These are phyloP conservation scores for Sanguinoderma infundibulare DNA, from an alignment of 1,284 basidiomycete species.

Conservation along the genomic window DNA sequence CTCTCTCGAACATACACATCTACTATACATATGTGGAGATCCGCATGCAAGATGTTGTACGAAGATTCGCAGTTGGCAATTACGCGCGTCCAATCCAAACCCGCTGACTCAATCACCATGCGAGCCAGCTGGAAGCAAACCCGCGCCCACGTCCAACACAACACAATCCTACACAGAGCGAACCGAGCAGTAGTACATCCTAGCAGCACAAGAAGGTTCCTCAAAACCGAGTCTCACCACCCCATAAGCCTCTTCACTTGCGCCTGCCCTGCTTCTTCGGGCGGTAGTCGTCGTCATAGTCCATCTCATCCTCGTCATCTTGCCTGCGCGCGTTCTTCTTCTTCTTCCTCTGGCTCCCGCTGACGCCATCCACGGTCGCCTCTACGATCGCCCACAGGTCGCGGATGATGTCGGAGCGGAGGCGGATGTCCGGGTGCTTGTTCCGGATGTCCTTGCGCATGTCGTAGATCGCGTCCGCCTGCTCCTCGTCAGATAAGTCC, in stretches of 20 bases:
- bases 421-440: constrained; percentile 61
- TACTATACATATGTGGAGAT: too few species aligned
- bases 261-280: background rate
- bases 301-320: constrained; percentile 22
- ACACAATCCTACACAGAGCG: background rate
- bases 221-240: too few species aligned
- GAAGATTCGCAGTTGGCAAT: too few species aligned
- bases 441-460: constrained; percentile 59
- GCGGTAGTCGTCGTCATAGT: constrained; percentile 8
- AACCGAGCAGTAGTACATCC: background rate
- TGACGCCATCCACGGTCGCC: constrained; percentile 25
- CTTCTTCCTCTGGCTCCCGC: constrained; percentile 16
- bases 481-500: constrained; percentile 42
- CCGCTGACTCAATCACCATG: too few species aligned
- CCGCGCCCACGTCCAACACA: background rate
- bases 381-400: constrained; percentile 61
- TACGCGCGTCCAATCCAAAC: too few species aligned
- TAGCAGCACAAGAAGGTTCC: too few species aligned
- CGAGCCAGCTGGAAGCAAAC: too few species aligned
- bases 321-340: constrained; percentile 13
- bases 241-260: too few species aligned
- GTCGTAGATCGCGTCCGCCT: constrained; percentile 53
- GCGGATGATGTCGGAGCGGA: constrained; percentile 56
- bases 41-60: too few species aligned
- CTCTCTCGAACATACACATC: too few species aligned